Evolutionary conservation across 1,284 basidiomycete species (phyloP).

Genomic region (Heterobasidion annosum): DNA sequence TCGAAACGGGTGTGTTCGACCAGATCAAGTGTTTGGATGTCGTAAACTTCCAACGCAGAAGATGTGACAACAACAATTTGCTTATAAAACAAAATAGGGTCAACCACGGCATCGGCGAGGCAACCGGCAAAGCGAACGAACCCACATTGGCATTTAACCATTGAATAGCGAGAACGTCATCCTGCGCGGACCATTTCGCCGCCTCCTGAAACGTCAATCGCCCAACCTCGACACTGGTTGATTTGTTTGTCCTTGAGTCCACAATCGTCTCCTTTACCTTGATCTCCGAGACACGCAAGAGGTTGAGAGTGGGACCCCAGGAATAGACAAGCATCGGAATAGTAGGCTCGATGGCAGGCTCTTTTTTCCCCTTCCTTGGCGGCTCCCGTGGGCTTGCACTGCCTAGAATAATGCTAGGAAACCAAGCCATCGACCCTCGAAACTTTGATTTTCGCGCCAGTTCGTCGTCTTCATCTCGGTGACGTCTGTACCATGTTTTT

Average conservation of each 20-base stretch:
- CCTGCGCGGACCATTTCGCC: conserved; percentile 45
- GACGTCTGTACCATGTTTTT: conserved; percentile 85
- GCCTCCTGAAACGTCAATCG: conserved; percentile 50
- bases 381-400: conserved; percentile 6
- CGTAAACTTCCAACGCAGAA: conserved; percentile 60
- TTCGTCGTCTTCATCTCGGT: conserved; percentile 47
- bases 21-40: conserved; percentile 42
- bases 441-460: conserved; percentile 33
- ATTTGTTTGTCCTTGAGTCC: conserved; percentile 53
- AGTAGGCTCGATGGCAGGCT: conserved; percentile 9
- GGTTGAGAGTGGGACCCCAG: conserved; percentile 64
- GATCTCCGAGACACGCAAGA: conserved; percentile 63
- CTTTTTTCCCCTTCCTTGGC: conserved; percentile 22
- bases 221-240: conserved; percentile 49
- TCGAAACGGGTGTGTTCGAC: conserved; percentile 56
- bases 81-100: conserved; percentile 22
- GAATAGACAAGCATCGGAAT: conserved; percentile 74
- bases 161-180: conserved; percentile 56
- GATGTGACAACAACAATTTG: conserved; percentile 56
- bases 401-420: conserved; percentile 35
- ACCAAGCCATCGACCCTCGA: conserved; percentile 72
- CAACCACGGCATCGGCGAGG: neutral
- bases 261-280: conserved; percentile 38
- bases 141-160: conserved; percentile 74
- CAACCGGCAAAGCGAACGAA: conserved; percentile 21